Percentiles rank a stretch among this genome's conserved stretches.
These are phyloP conservation scores for Kwoniella dendrophila DNA, from an alignment of 768 basidiomycete species.

Conservation along the genomic window DNA sequence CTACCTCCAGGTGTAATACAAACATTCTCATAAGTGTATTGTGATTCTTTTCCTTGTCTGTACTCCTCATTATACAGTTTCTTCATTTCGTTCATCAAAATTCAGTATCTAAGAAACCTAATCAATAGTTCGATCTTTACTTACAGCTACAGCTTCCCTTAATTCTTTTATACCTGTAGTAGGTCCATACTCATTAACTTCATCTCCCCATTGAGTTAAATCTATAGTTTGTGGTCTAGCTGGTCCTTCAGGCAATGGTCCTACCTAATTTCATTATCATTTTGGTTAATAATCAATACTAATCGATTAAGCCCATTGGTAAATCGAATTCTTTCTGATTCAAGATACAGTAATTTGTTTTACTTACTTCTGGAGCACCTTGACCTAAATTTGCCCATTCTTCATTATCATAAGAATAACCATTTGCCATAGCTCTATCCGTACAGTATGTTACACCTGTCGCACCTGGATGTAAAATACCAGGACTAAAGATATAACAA, in stretches of 20 bases:
- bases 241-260: constrained; percentile 75
- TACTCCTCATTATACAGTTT: constrained; percentile 85
- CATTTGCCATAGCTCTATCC: constrained; percentile 76
- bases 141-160: constrained; percentile 78
- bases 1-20: constrained; percentile 90
- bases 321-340: too few species aligned
- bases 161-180: constrained; percentile 85
- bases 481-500: constrained; percentile 11
- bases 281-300: background rate
- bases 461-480: constrained; percentile 45
- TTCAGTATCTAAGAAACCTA: too few species aligned
- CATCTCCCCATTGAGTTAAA: constrained; percentile 60
- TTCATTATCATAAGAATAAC: constrained; percentile 62
- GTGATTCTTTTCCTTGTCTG: constrained; percentile 73
- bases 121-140: too few species aligned
- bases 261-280: constrained; percentile 28
- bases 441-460: constrained; percentile 78
- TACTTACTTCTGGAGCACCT: constrained; percentile 66
- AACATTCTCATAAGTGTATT: constrained; percentile 86
- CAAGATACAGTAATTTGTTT: background rate
- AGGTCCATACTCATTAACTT: constrained; percentile 75
- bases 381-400: constrained; percentile 65
- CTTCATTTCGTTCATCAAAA: constrained; percentile 10
- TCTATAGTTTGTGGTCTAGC: constrained; percentile 68
- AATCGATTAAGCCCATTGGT: too few species aligned